Evolutionary conservation across 352 stramenopile species (phyloP), one percentile per base, ranked within the genome.

Genomic region (Globisporangium nunn): DNA sequence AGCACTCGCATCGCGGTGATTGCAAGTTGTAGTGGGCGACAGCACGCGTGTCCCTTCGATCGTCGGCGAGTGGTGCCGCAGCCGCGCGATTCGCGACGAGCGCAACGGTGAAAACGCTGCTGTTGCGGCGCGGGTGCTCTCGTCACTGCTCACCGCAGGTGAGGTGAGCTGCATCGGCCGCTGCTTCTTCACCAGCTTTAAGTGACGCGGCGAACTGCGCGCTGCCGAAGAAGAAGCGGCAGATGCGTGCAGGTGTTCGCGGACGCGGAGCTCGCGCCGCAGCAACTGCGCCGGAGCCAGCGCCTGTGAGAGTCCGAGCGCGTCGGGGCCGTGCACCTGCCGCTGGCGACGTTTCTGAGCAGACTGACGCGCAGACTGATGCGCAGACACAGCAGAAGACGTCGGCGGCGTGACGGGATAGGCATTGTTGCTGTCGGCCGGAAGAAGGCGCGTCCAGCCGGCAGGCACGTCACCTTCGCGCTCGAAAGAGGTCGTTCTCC

Each of bases 51-150:
- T 6, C 10, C 39, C 30, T 1, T 50, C 39, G 14, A 0, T 18
- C 14, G 35, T 10, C 43, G 45, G 5, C 11, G 11, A 37, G n/a
- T 30, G 35, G 6, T 45, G 50, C 17, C 29, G 40, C 12, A 50
- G 41, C 4, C 41, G 35, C 17, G 50, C 62, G 8, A 85, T 63
- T 10, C 73, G 71, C 2, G 81, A 62, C 0, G 78, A 86, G 43
- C 56, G 70, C 47, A 74, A 70, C 0, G 71, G 69, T 31, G 70
- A 74, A 48, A 85, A 85, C 23, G 56, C 63, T 30, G 81, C 63
- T 12, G 61, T 58, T 1, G 44, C 66, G 6, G 29, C 44, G 18
- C 37, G 29, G 29, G 15, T 2, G 28, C 33, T 0, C 5, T 30
- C 10, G 8, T 4, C 14, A 6, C 10, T 23, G 23, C 23, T 23